Base-by-base conservation (phyloP, 352 stramenopile genomes). In the Pythium apleroticum region DNA sequence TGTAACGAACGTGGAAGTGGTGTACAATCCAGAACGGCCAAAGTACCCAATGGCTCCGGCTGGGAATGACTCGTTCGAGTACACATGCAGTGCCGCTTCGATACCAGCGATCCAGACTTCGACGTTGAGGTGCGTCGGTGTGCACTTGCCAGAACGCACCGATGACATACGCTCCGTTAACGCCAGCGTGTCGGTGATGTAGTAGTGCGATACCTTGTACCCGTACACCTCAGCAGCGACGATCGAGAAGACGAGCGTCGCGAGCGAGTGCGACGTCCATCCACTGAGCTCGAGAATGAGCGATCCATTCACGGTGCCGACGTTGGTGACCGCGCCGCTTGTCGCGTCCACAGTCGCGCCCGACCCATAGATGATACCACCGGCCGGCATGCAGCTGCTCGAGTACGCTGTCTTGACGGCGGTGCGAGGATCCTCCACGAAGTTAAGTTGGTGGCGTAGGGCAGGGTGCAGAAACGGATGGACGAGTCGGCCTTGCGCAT, bases 111-210 rank as follows among this genome's bases (percentile, higher is more conserved):
- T 57, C 81, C 80, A 89, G 0, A 85, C 75, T 28, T 90, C 84
- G 20, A 78, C 24, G 37, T 90, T 91, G 10, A 81, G 1, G 45
- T 93, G 81, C 5, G 71, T 80, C 22, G 80, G 84, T 0, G 72
- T 86, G 25, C 77, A 89, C 0, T 70, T 14, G 8, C 79, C 80
- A 0, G 66, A 58, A 10, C 49, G 50, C 0, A 60, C 72, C 0
- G 65, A 73, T 3, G 76, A 75, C 71, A 80, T 81, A 41, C 74
- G 71, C 56, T 80, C n/a, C 1, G 54, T 65, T 17, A 73, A 27
- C 9, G 17, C 39, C 20, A 57, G 9, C n/a, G 59, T 68, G 58
- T 68, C 52, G 12, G 7, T 57, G 17, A 70, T 37, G 17, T 28
- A 53, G 59, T 66, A 69, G 53, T 63, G 56, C 19, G 72, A 69